Evolutionary conservation across 768 basidiomycete genomes (phyloP).

Genomic region (Lentinula sp.): DNA sequence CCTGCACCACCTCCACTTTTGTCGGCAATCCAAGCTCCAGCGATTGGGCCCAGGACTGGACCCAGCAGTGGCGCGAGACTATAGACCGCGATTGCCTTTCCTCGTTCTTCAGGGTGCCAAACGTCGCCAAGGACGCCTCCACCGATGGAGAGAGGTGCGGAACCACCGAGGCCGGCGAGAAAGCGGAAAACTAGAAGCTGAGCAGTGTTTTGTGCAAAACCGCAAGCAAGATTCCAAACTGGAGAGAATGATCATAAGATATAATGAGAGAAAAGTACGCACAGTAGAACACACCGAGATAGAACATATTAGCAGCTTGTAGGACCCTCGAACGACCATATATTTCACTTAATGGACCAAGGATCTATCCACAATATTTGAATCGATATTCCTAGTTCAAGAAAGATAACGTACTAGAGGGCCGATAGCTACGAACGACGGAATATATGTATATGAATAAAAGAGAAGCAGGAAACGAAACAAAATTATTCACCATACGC

Average conservation of each 20-base stretch:
- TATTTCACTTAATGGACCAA: constrained; percentile 69
- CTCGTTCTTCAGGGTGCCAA: constrained; percentile 58
- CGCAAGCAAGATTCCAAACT: constrained; percentile 42
- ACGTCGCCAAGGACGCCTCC: constrained; percentile 65
- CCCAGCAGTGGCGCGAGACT: constrained; percentile 62
- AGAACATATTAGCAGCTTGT: constrained; percentile 59
- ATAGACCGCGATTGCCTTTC: constrained; percentile 60
- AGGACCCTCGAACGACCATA: constrained; percentile 61
- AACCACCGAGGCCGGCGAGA: constrained; percentile 47
- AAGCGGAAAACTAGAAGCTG: constrained; percentile 49
- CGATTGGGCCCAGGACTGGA: constrained; percentile 54
- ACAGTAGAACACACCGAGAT: constrained; percentile 38
- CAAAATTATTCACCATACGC: constrained; percentile 44
- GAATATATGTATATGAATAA: not conserved
- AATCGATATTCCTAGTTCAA: not conserved
- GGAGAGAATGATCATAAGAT: constrained; percentile 1
- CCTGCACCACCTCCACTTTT: not conserved
- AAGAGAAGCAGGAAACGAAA: not conserved
- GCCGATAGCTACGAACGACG: constrained; percentile 37
- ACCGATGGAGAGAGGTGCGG: constrained; percentile 39
- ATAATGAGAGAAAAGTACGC: too few species aligned
- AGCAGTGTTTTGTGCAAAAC: constrained; percentile 35
- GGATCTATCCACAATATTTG: constrained; percentile 19
- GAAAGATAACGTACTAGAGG: constrained; percentile 29
- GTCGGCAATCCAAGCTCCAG: constrained; percentile 46